These are phyloP conservation scores for Stromatinia cepivora DNA, from an alignment of 2,329 filamentous ascomycete species.

Conservation along the genomic window DNA sequence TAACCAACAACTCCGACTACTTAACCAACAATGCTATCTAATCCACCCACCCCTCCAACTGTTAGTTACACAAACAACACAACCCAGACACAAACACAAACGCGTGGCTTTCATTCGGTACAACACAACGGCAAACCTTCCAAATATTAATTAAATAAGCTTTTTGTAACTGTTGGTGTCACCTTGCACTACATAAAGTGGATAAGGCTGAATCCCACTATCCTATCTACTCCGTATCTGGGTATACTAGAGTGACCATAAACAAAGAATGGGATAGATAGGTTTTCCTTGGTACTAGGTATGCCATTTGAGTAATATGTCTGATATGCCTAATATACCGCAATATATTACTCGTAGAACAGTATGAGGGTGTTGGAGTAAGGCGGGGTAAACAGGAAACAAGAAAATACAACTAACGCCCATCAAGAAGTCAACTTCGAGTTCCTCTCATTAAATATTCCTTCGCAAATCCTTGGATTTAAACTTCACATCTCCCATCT, in stretches of 20 bases:
- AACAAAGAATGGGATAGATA: too few species aligned
- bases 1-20: background rate
- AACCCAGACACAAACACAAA: background rate
- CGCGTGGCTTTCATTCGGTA: background rate
- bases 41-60: background rate
- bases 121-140: background rate
- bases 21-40: background rate
- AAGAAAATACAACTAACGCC: background rate
- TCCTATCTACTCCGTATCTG: background rate
- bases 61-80: background rate
- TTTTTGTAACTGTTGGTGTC: background rate
- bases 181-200: too few species aligned
- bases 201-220: background rate
- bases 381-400: background rate
- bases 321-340: too few species aligned
- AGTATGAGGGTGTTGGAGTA: too few species aligned
- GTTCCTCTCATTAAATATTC: background rate
- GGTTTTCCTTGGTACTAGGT: too few species aligned
- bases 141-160: slow-evolving; percentile 1
- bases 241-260: background rate
- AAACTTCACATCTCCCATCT: background rate
- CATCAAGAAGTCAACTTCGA: too few species aligned
- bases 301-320: too few species aligned
- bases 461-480: background rate
- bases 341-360: too few species aligned